phyloP scores from a whole-genome alignment of 2,329 filamentous ascomycete species.

The Biscogniauxia sp. region DNA sequence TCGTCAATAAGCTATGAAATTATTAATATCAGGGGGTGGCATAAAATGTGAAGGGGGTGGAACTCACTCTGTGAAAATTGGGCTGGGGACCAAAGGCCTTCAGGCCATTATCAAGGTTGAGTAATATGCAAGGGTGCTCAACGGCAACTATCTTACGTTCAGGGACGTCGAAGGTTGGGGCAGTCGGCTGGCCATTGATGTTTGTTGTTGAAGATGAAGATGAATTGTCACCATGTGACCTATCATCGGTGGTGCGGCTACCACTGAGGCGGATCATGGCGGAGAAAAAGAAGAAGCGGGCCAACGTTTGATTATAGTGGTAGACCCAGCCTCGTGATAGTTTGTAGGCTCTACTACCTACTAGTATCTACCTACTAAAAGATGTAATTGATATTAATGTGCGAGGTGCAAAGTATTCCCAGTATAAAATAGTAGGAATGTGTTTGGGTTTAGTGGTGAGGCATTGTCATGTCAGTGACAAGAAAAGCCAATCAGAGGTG shows the following conservation, averaged over 20 bases:
- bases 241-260: not conserved
- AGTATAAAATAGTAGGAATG: not conserved
- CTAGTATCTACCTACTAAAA: no score
- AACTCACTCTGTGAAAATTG: constrained; percentile 37
- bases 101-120: constrained; percentile 41
- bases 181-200: constrained; percentile 19
- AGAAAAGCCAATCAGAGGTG: not conserved
- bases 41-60: not conserved
- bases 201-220: constrained; percentile 7
- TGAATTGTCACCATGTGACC: constrained; percentile 2
- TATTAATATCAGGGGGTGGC: not conserved
- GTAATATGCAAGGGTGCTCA: constrained; percentile 43
- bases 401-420: not conserved
- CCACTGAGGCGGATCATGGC: constrained; percentile 5
- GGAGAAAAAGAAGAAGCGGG: not conserved
- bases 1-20: constrained; percentile 26
- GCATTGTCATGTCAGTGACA: not conserved
- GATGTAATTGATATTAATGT: no score
- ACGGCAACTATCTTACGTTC: constrained; percentile 39
- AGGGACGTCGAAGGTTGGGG: constrained; percentile 38
- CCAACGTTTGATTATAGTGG: no score
- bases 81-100: constrained; percentile 39
- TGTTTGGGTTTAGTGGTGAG: not conserved
- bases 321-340: no score
- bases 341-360: not conserved